phyloP scores from a whole-genome alignment of 371 early-diverging fungal species.

The Mycotypha africana region DNA sequence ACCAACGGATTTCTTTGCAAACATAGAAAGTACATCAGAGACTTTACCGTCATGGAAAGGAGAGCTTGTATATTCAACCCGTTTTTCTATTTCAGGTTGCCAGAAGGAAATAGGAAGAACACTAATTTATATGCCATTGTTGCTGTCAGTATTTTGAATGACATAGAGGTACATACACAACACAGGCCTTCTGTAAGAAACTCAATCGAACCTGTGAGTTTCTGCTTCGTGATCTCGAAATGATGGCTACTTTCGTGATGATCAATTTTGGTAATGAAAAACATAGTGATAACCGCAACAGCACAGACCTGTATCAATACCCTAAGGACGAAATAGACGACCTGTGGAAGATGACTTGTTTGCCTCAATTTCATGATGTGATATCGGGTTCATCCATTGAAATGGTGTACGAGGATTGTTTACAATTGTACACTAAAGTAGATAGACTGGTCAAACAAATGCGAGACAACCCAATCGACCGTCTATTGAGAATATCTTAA shows the following conservation, averaged over 20 bases:
- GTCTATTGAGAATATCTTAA: conserved; percentile 14
- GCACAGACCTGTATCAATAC: conserved; percentile 38
- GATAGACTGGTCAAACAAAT: conserved; percentile 31
- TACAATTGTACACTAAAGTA: conserved; percentile 39
- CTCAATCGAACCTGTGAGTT: conserved; percentile 79
- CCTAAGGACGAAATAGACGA: conserved; percentile 68
- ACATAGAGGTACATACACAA: conserved; percentile 93
- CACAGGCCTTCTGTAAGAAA: conserved; percentile 76
- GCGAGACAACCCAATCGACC: conserved; percentile 26
- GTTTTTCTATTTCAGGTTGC: too few species aligned
- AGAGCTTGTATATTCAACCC: conserved; percentile 58
- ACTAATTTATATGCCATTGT: too few species aligned
- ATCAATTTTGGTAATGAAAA: too few species aligned
- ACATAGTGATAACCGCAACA: too few species aligned
- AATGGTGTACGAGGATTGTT: conserved; percentile 79
- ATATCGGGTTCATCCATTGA: conserved; percentile 87
- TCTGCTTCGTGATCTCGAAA: conserved; percentile 77
- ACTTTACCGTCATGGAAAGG: conserved; percentile 88
- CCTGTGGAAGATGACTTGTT: conserved; percentile 68
- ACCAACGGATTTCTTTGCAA: conserved; percentile 74
- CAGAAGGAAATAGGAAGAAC: background rate
- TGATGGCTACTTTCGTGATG: conserved; percentile 46
- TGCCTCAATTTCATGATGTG: conserved; percentile 90
- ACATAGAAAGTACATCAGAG: conserved; percentile 57
- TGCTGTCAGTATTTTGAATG: conserved; percentile 77